Evolutionary conservation across 495 filamentous ascomycete species (phyloP).

Genomic region (Neurospora sp.): DNA sequence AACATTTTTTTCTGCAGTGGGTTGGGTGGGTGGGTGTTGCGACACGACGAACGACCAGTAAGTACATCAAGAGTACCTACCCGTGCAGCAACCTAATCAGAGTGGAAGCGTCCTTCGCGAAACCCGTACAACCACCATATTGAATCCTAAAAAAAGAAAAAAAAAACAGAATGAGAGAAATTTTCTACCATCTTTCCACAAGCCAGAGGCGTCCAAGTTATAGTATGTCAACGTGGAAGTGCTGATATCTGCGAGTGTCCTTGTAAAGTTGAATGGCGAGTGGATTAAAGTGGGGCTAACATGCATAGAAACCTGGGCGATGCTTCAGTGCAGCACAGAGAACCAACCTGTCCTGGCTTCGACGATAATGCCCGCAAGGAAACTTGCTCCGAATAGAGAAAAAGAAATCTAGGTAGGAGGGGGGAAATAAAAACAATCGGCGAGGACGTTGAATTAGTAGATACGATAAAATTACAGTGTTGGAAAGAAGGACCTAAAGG

Average conservation of each 20-base stretch:
- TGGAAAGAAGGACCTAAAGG: background rate
- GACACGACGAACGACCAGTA: no score
- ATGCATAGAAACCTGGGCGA: no score
- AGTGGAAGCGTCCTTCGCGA: no score
- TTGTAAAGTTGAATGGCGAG: background rate
- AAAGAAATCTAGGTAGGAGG: no score
- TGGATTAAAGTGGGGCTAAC: background rate
- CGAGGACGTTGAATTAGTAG: background rate
- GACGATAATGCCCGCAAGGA: background rate
- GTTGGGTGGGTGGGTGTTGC: no score
- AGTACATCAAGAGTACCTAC: no score
- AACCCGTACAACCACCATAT: no score
- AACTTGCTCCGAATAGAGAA: no score
- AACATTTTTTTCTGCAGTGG: no score
- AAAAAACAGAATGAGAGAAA: background rate
- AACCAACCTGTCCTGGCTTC: background rate
- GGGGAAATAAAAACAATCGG: background rate
- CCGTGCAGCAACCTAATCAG: no score
- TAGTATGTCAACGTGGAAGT: background rate
- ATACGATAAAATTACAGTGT: background rate
- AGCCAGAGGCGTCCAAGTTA: background rate
- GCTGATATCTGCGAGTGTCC: background rate
- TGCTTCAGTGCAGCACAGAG: background rate
- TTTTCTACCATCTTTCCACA: background rate
- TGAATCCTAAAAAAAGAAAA: no score